phyloP scores from a whole-genome alignment of 1,139 yeast genomes.

The Wickerhamomyces sp. region DNA sequence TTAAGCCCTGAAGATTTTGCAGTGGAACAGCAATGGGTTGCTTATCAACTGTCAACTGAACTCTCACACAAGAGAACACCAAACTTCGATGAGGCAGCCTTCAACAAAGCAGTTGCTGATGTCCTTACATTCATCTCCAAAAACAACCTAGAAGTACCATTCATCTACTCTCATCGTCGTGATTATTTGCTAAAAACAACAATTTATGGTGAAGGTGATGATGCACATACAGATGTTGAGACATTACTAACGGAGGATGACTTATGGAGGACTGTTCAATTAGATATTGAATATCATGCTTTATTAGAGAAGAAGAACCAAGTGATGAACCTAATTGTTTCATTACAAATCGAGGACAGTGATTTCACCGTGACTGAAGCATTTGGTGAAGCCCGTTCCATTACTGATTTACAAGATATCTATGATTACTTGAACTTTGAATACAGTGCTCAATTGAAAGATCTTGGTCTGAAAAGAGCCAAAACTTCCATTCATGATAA shows the following conservation, averaged over 20 bases:
- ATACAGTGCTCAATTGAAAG: conserved; percentile 68
- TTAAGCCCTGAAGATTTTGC: conserved; percentile 64
- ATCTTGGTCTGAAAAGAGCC: conserved; percentile 30
- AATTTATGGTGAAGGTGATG: conserved; percentile 44
- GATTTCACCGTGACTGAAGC: conserved; percentile 59
- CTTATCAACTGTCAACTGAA: conserved; percentile 50
- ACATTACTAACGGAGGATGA: conserved; percentile 73
- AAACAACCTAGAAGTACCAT: conserved; percentile 89
- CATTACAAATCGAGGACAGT: conserved; percentile 36
- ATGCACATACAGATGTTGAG: conserved; percentile 48
- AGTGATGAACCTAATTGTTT: conserved; percentile 51
- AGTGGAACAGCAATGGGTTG: conserved; percentile 77
- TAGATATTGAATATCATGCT: conserved; percentile 88
- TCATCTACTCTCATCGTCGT: conserved; percentile 92
- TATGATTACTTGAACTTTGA: conserved; percentile 80
- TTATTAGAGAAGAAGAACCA: conserved; percentile 70
- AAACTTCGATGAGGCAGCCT: conserved; percentile 49
- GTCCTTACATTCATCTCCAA: conserved; percentile 75
- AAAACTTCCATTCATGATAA: conserved; percentile 71
- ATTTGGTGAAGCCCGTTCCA: conserved; percentile 51
- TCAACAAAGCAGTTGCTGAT: conserved; percentile 65
- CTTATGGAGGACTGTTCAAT: conserved; percentile 82
- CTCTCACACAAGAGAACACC: conserved; percentile 37
- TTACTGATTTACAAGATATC: conserved; percentile 83
- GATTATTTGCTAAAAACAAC: conserved; percentile 68